phyloP scores from a whole-genome alignment of 202 grass and related monocot genomes.

The Zoysia matrella region DNA sequence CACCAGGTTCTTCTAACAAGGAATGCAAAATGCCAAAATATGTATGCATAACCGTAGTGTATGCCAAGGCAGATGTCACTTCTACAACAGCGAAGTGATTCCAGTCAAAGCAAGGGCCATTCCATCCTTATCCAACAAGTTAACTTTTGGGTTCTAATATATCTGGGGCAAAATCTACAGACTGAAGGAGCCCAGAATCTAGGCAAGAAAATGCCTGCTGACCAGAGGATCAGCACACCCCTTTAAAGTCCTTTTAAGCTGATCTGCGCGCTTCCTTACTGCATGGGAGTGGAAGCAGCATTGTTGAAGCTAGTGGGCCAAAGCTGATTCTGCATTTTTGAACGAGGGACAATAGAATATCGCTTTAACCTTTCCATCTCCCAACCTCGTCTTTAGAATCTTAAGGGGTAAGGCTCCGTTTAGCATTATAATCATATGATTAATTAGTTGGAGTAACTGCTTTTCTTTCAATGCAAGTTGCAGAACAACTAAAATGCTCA shows the following conservation, averaged over 20 bases:
- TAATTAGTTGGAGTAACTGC: constrained; percentile 7
- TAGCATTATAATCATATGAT: background rate
- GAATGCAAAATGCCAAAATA: too few relatives aligned
- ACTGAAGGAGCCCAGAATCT: constrained; percentile 18
- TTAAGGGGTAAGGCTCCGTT: constrained; percentile 27
- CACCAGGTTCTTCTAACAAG: too few relatives aligned
- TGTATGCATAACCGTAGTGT: background rate
- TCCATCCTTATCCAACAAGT: constrained; percentile 2
- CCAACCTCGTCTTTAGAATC: constrained; percentile 28
- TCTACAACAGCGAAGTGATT: constrained; percentile 8
- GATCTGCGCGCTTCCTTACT: constrained; percentile 1
- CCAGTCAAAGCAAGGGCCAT: constrained; percentile 8
- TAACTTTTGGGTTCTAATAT: background rate
- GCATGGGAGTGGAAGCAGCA: constrained; percentile 38
- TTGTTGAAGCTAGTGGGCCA: constrained; percentile 24
- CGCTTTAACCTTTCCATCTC: constrained; percentile 11
- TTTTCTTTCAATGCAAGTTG: constrained; percentile 13
- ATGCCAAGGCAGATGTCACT: background rate
- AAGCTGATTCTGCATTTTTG: constrained; percentile 31
- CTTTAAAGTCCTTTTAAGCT: background rate
- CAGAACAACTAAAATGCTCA: constrained; percentile 2
- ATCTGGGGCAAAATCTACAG: constrained; percentile 7
- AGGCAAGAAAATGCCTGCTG: constrained; percentile 11
- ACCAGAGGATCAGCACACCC: constrained; percentile 13
- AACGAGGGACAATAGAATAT: constrained; percentile 13